Base-by-base conservation (phyloP, 2,329 filamentous ascomycete species). In the Zelopaecilomyces penicillatus region DNA sequence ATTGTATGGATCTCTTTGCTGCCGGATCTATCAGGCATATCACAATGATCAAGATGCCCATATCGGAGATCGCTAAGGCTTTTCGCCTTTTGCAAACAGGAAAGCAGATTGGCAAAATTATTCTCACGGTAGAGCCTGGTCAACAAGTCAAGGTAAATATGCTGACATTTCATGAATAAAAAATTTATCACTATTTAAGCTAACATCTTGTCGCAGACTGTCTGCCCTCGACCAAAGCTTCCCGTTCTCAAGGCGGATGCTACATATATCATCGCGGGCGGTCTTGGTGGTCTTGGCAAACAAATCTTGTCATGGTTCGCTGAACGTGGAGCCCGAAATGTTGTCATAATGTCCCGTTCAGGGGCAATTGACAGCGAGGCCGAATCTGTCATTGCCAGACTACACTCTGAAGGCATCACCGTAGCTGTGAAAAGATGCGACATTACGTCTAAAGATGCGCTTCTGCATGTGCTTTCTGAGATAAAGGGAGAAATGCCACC, bases 251-350 rank as follows among this genome's bases (percentile, higher is more conserved):
- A 46, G 3, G 6, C 43, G 6, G 4, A 46, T 6, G 44, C 33
- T 27, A 53, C 58, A 0, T 69, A 68, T 40, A 52, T 69, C 3
- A 56, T 69, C 8, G 57, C 64, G 0, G 65, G 67, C 9, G 65
- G 67, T 5, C 45, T 67, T 1, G 58, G 57, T 26, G 65, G 66
- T 5, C 44, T 64, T 10, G 65, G 66, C 35, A 59, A 61, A 1
- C 60, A 47, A 34, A 29, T 68, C 0, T 63, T 64, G 1, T 41
- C 60, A 0, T 57, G 62, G 37, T 47, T 69, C 37, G 62, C 62
- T 0, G 43, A 39, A 3, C 49, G 56, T 4, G 65, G 66, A 0
- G 66, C 65, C 0, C 51, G 50, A 3, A 51, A 65, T n/a, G 43
- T 70, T 7, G 51, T 54, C 2, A 48, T 58, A 0, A 35, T 55